Evolutionary conservation across 2,329 filamentous ascomycete species (phyloP), one percentile per base, ranked within the genome.

Genomic region (Tympanopsis confertula): DNA sequence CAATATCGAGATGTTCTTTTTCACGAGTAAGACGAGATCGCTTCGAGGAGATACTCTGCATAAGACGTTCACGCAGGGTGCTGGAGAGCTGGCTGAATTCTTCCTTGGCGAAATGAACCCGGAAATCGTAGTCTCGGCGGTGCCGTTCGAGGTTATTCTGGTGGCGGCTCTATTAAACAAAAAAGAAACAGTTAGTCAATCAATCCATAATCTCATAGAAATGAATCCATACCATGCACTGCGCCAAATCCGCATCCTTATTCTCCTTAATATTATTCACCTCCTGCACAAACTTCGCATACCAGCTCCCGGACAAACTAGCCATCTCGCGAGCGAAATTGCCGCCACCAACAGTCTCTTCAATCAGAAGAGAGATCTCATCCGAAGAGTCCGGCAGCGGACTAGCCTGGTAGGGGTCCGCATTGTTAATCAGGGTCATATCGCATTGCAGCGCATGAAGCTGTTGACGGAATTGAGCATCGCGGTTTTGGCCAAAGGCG

Each of bases 1-100:
- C 73, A 41, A 80, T 71, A 45, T 81, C 77, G 18, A 81, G 59
- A 50, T 78, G 74, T 47, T 81, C 76, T 51, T 80, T 81, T 49
- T 81, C 76, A 41, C 71, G 69, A 57, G 74, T 65, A 40, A 81
- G 57, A 28, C 69, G 62, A 39, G 66, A 61, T 37, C 71, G 66
- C 46, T 74, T 75, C 47, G 70, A 65, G 19, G 68, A 68, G 38
- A 81, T 65, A 29, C 61, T 67, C 44, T 73, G 65, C 30, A 74
- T 65, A 28, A 81, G 61, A 35, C 76, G 71, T 49, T 78, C 73
- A 37, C 76, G 73, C 32, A 81, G 62, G 7, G 73, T 78, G 26
- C 59, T 59, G 4, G 70, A 65, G 15, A 81, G 62, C 30, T 71
- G 63, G 37, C 69, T 67, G 54, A 74, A 74, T 53, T 81, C 76